These are phyloP conservation scores for Sodiomyces alkalinus DNA, from an alignment of 2,329 filamentous ascomycete genomes.

Conservation along the genomic window DNA sequence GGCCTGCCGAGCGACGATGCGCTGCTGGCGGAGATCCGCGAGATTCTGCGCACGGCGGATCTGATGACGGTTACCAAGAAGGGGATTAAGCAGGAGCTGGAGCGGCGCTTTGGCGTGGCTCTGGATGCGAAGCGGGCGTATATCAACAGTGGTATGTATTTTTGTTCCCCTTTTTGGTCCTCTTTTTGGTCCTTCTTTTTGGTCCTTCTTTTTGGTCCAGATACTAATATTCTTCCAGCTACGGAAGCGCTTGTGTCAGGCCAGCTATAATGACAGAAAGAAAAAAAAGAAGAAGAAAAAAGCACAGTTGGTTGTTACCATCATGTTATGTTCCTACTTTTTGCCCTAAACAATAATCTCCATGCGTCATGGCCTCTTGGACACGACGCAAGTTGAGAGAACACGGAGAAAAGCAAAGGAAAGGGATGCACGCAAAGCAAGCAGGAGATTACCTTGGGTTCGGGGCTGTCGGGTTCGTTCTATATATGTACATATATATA, in stretches of 20 bases:
- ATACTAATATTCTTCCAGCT: slow-evolving; percentile 26
- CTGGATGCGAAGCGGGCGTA: slow-evolving; percentile 83
- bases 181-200: slow-evolving; percentile 6
- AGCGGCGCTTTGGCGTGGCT: slow-evolving; percentile 74
- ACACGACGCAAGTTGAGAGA: too few relatives aligned
- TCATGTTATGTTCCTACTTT: too few relatives aligned
- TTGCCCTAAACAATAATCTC: too few relatives aligned
- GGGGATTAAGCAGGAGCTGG: slow-evolving; percentile 85
- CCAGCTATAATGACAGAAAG: slow-evolving; percentile 58
- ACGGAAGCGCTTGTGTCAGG: slow-evolving; percentile 69
- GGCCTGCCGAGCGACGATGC: slow-evolving; percentile 79
- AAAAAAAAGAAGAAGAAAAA: too few relatives aligned
- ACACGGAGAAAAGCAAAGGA: too few relatives aligned
- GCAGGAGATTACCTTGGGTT: too few relatives aligned
- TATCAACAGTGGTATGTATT: slow-evolving; percentile 72
- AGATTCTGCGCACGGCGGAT: slow-evolving; percentile 82
- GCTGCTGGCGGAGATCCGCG: slow-evolving; percentile 81
- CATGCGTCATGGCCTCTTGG: too few relatives aligned
- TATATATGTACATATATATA: too few relatives aligned
- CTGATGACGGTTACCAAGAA: slow-evolving; percentile 99
- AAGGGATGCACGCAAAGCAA: too few relatives aligned
- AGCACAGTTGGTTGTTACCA: too few relatives aligned
- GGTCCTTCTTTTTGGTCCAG: too few relatives aligned
- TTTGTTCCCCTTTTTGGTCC: slow-evolving; percentile 12
- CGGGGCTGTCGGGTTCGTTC: too few relatives aligned